phyloP scores from a whole-genome alignment of 2,329 filamentous ascomycete species.

The Didymella segeticola region DNA sequence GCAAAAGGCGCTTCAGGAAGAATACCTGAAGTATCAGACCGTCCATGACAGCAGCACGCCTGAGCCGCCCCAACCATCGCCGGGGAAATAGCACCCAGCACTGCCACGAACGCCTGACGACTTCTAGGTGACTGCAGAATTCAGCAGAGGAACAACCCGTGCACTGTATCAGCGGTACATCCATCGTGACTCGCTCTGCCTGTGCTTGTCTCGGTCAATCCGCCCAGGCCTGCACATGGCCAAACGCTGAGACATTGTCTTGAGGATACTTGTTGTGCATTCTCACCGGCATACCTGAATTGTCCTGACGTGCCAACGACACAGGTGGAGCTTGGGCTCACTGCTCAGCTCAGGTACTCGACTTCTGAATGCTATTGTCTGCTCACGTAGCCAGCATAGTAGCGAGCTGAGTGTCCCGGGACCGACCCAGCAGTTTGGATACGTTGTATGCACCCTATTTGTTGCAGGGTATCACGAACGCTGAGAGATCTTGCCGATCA shows the following conservation, averaged over 20 bases:
- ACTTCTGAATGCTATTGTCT: neutral
- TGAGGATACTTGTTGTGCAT: neutral
- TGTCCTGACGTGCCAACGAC: neutral
- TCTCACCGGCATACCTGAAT: too few relatives aligned
- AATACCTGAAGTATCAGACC: constrained; percentile 88
- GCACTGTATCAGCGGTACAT: neutral
- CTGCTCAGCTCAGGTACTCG: neutral
- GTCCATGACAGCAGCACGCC: constrained; percentile 60
- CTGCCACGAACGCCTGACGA: neutral
- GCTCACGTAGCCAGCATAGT: neutral
- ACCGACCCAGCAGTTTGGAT: neutral
- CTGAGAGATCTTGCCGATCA: neutral
- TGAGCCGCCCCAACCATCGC: constrained; percentile 29
- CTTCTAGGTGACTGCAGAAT: neutral
- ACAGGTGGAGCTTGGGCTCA: neutral
- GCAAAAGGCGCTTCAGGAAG: constrained; percentile 82
- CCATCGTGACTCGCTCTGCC: neutral
- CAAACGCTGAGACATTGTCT: neutral
- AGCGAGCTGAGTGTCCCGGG: neutral
- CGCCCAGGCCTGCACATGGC: neutral
- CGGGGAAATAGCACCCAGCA: constrained; percentile 16
- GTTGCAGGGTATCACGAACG: neutral
- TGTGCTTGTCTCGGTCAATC: neutral
- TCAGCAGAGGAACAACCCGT: neutral
- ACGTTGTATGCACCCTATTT: neutral